Base-by-base conservation (phyloP, 768 basidiomycete genomes). In the Suillus ampliporus region DNA sequence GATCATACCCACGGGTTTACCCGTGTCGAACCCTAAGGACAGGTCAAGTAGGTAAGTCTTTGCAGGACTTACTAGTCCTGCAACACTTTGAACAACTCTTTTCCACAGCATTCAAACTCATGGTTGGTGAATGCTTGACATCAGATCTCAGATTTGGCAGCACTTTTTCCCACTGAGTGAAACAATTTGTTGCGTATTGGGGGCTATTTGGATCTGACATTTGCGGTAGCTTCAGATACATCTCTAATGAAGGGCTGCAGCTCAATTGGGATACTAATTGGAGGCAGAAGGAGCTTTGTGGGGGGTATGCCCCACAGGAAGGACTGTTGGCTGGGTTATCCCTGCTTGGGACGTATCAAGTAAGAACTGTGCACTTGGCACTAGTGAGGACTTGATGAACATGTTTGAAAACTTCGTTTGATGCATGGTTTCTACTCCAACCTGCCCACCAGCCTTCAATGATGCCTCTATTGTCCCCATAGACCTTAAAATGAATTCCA, bases 391-490 rank as follows among this genome's bases (percentile, higher is more conserved):
- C 1, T 13, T 28, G 23, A 23, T 31, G 31, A 50, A 79, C 58
- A 17, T 65, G 56, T 35, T 62, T 57, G 65, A 78, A 77, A 11
- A 76, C 65, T 2, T 4, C 2, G 60, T 78, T 80, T 54, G 63
- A 66, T 5, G 60, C 52, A 0, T 14, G 31, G 60, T 76, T 78
- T 0, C 65, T 26, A 58, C 77, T 79, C 3, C 70, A 53, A 0
- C 74, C 72, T 5, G 73, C 78, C 70, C 71, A 69, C 77, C 78
- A 79, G 0, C 75, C 78, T 52, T 76, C 71, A 23, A 80, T 71
- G 28, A 80, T 73, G 1, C 79, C 78, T 9, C 59, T 21, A 67
- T 80, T 76, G 61, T 76, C 70, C 3, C 73, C 67, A n/a, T 43
- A 65, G 11, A 56, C 65, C 26, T 35, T 56, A 23, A 62, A 54